phyloP scores from a whole-genome alignment of 108 stramenopile species.

The Nitzschia inconspicua region DNA sequence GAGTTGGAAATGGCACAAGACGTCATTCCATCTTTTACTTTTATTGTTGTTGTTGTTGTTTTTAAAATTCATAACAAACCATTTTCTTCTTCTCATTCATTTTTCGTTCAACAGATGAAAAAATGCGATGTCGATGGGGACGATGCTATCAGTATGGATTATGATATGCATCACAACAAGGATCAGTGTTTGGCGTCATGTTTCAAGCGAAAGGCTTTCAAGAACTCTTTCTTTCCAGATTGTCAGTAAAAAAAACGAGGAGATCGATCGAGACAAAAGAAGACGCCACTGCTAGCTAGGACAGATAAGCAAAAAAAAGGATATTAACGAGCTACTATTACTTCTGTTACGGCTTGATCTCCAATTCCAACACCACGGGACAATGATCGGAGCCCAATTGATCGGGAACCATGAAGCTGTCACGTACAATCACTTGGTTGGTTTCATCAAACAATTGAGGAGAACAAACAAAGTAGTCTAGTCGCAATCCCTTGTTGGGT shows the following conservation, averaged over 20 bases:
- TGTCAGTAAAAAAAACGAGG: constrained; percentile 38
- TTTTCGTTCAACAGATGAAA: constrained; percentile 34
- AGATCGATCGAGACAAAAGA: not conserved
- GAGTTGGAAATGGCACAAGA: constrained; percentile 7
- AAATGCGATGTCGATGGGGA: constrained; percentile 68
- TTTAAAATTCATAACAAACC: no score
- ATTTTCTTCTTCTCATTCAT: constrained; percentile 6
- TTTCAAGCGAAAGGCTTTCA: constrained; percentile 84
- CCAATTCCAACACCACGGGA: constrained; percentile 77
- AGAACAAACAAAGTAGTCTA: constrained; percentile 89
- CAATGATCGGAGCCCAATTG: constrained; percentile 82
- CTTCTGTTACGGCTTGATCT: constrained; percentile 35
- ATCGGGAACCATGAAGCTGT: constrained; percentile 78
- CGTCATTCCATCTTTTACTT: not conserved
- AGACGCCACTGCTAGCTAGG: not conserved
- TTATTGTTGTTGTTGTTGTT: no score
- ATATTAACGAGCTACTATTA: not conserved
- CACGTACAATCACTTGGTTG: constrained; percentile 60
- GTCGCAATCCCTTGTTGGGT: constrained; percentile 89
- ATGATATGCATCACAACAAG: constrained; percentile 74
- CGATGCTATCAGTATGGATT: constrained; percentile 64
- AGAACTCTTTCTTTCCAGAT: constrained; percentile 77
- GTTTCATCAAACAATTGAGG: constrained; percentile 58
- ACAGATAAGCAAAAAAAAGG: not conserved
- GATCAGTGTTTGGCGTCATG: constrained; percentile 81